phyloP scores from a whole-genome alignment of 2,329 filamentous ascomycete species.

The Phialocephala sp. region DNA sequence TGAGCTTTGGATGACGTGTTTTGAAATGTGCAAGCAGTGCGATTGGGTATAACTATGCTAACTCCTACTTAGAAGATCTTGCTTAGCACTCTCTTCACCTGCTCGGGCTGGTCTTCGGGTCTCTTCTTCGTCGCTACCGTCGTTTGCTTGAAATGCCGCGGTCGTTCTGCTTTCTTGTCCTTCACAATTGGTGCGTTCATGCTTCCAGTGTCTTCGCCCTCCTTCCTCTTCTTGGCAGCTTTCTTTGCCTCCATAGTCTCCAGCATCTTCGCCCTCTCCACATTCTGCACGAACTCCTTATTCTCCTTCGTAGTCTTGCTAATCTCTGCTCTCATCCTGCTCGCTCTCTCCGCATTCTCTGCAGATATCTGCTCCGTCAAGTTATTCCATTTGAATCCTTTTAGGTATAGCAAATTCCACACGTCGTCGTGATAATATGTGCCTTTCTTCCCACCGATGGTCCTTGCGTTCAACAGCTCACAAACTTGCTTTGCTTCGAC shows the following conservation, averaged over 20 bases:
- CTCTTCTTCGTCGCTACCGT: slow-evolving; percentile 58
- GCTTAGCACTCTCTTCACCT: slow-evolving; percentile 64
- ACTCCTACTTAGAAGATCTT: slow-evolving; percentile 62
- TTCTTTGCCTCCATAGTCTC: slow-evolving; percentile 72
- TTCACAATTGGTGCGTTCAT: slow-evolving; percentile 33
- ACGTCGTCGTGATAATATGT: slow-evolving; percentile 85
- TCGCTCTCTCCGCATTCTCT: slow-evolving; percentile 80
- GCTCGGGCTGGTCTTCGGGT: slow-evolving; percentile 56
- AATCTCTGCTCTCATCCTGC: slow-evolving; percentile 79
- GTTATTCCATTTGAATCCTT: slow-evolving; percentile 81
- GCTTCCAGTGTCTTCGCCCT: slow-evolving; percentile 40
- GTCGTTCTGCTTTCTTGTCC: slow-evolving; percentile 42
- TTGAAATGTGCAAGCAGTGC: background rate
- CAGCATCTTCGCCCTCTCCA: slow-evolving; percentile 80
- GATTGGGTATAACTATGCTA: slow-evolving; percentile 1
- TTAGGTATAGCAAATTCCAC: slow-evolving; percentile 83
- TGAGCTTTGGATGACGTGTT: no score
- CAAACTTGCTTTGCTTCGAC: slow-evolving; percentile 77
- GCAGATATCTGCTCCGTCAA: slow-evolving; percentile 78
- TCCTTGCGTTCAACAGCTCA: slow-evolving; percentile 77
- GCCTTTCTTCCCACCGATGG: slow-evolving; percentile 83
- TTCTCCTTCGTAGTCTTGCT: slow-evolving; percentile 78
- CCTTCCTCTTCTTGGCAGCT: slow-evolving; percentile 51
- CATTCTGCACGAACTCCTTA: slow-evolving; percentile 78
- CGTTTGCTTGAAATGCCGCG: slow-evolving; percentile 71